A percentile compares a stretch with the other conserved stretches of the same genome.
These are phyloP conservation scores for Calonectria hongkongensis DNA, from an alignment of 2,329 filamentous ascomycete genomes.

Conservation along the genomic window DNA sequence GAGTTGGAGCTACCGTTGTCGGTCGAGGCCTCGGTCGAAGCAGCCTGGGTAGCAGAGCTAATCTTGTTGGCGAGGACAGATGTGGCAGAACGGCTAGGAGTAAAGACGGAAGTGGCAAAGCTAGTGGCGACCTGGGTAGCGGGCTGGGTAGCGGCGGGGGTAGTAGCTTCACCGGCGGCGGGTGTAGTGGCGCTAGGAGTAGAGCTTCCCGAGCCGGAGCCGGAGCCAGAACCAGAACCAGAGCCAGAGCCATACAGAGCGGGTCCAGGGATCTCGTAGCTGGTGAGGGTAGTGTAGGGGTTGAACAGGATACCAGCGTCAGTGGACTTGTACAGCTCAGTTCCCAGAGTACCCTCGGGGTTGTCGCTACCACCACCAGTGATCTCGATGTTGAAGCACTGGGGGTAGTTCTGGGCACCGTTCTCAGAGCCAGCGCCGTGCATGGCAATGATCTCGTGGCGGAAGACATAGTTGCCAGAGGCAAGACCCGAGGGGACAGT, in stretches of 20 bases:
- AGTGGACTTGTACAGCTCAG: constrained; percentile 55
- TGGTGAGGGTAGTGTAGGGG: constrained; percentile 52
- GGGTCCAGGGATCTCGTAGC: constrained; percentile 56
- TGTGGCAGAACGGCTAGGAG: constrained; percentile 34
- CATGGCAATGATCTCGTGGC: constrained; percentile 67
- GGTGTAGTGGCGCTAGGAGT: constrained; percentile 32
- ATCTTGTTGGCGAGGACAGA: constrained; percentile 26
- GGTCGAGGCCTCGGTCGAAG: constrained; percentile 13
- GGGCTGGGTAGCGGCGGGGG: constrained; percentile 35
- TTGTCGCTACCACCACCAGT: constrained; percentile 62
- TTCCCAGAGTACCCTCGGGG: constrained; percentile 58
- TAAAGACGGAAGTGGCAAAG: constrained; percentile 36
- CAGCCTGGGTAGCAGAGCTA: constrained; percentile 21
- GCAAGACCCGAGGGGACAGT: constrained; percentile 61
- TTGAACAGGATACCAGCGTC: constrained; percentile 59
- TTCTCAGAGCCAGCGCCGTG: constrained; percentile 56
- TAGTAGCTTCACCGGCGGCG: constrained; percentile 33
- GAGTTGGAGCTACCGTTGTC: constrained; percentile 16
- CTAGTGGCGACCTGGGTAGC: constrained; percentile 35
- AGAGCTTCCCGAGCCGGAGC: constrained; percentile 23
- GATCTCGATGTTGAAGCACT: constrained; percentile 69
- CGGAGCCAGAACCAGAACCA: constrained; percentile 33
- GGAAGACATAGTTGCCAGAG: constrained; percentile 67
- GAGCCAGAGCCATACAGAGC: constrained; percentile 52
- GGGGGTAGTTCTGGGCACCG: constrained; percentile 70